These are phyloP conservation scores for Diaporthe citriasiana DNA, from an alignment of 2,329 filamentous ascomycete species.

Conservation along the genomic window DNA sequence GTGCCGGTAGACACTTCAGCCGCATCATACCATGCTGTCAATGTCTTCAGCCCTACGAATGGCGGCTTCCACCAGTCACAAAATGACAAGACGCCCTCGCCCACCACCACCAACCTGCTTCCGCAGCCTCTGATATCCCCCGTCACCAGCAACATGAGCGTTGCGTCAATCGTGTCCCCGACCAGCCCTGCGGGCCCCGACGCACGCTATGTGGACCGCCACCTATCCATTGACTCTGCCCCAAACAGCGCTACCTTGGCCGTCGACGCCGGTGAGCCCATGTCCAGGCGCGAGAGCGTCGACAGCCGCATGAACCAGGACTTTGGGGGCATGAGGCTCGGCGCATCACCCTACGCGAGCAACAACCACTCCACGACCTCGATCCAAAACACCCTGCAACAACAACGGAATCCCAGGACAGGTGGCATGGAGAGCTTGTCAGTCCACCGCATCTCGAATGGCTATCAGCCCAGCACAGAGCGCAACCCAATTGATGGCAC, in stretches of 20 bases:
- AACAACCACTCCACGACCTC: constrained; percentile 84
- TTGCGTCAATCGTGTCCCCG: constrained; percentile 76
- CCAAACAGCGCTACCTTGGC: constrained; percentile 52
- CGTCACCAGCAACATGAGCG: constrained; percentile 72
- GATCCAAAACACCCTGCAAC: constrained; percentile 78
- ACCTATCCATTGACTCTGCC: constrained; percentile 57
- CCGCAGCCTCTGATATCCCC: constrained; percentile 70
- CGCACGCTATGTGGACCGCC: constrained; percentile 60
- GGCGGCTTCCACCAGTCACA: constrained; percentile 65
- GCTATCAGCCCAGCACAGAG: constrained; percentile 72
- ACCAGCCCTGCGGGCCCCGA: constrained; percentile 62
- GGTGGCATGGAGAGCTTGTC: constrained; percentile 64
- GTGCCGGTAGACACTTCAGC: constrained; percentile 59
- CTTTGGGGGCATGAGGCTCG: constrained; percentile 78
- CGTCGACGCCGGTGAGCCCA: constrained; percentile 55
- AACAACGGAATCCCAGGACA: constrained; percentile 72
- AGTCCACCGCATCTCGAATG: constrained; percentile 73
- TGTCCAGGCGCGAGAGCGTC: constrained; percentile 81
- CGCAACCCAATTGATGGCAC: constrained; percentile 65
- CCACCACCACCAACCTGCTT: constrained; percentile 64
- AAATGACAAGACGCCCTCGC: constrained; percentile 74
- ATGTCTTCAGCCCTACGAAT: constrained; percentile 56
- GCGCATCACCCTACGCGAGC: constrained; percentile 80
- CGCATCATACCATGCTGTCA: constrained; percentile 59
- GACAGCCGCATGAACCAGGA: constrained; percentile 83